Evolutionary conservation across 2,329 filamentous ascomycete species (phyloP), one percentile per base, ranked within the genome.

Genomic region (Salinomyces thailandicus): DNA sequence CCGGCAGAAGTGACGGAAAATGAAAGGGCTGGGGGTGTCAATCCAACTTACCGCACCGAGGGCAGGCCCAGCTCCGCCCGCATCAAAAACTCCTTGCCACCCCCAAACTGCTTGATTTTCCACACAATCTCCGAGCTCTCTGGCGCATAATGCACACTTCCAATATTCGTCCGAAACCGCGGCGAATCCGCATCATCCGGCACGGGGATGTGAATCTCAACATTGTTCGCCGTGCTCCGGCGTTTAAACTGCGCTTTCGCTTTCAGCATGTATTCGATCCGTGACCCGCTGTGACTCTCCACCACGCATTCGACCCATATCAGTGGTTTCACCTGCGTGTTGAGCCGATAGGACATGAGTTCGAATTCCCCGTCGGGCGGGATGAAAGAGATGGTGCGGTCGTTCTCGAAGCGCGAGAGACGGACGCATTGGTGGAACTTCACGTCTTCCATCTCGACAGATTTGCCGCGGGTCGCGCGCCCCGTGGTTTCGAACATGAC

Each of bases 51-150:
- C 47, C 91, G 80, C 14, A 98, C 91, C 40, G 85, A 93, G 0
- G 91, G 91, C 29, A 98, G 68, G 33, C 91, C 91, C 9, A 98
- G 72, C 66, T 98, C 91, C 13, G 91, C 91, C 38, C 91, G 82
- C 91, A 98, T 98, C 51, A 98, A 71, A 55, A 98, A 98, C 59
- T 98, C 91, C 64, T 98, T 98, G 51, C 80, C 78, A n/a, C 91
- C 91, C 30, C 91, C 91, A 62, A 98, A 98, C 56, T 98, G 91
- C 71, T 98, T 98, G 62, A 98, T 98, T 71, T 98, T 98, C 91
- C 91, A 98, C 34, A 98, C 83, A 51, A 98, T 98, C 41, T 89
- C 89, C 45, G 85, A 93, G 57, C 94, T 89, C 62, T 98, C 91
- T 0, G 91, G 91, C 3, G 89, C 89, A 59, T 98, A 98, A 65